phyloP scores from a whole-genome alignment of 441 rosid genomes.

The Eutrema salsugineum region DNA sequence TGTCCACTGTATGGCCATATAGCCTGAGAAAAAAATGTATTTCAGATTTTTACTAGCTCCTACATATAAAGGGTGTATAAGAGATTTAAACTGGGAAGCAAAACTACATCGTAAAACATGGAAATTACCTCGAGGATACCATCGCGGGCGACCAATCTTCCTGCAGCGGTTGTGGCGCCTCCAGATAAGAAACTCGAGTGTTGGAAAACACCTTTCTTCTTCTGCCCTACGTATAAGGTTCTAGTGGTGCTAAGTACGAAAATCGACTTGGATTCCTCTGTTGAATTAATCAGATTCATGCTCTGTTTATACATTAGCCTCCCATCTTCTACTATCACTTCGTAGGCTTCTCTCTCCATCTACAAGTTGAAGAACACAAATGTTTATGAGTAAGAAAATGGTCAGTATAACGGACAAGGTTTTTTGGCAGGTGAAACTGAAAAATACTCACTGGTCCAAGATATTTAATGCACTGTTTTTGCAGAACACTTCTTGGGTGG shows the following conservation, averaged over 20 bases:
- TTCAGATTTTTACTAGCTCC: background rate
- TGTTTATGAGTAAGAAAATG: background rate
- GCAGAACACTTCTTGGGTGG: conserved; percentile 53
- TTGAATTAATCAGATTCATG: conserved; percentile 38
- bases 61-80: background rate
- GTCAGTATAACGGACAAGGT: background rate
- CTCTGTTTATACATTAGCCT: conserved; percentile 48
- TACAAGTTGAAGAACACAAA: conserved; percentile 29
- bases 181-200: conserved; percentile 90
- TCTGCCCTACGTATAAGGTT: conserved; percentile 72
- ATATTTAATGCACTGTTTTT: conserved; percentile 63
- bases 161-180: conserved; percentile 82
- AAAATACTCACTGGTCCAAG: conserved; percentile 67
- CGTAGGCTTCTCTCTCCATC: conserved; percentile 72
- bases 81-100: background rate
- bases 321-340: conserved; percentile 65
- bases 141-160: conserved; percentile 63
- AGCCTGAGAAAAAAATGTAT: conserved; percentile 33
- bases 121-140: conserved; percentile 67
- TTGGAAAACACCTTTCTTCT: conserved; percentile 82
- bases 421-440: background rate
- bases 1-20: conserved; percentile 81
- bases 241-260: conserved; percentile 85
- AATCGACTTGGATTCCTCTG: conserved; percentile 65
- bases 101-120: background rate